These are phyloP conservation scores for Ustilago loliicola DNA, from an alignment of 1,284 basidiomycete genomes.

Conservation along the genomic window DNA sequence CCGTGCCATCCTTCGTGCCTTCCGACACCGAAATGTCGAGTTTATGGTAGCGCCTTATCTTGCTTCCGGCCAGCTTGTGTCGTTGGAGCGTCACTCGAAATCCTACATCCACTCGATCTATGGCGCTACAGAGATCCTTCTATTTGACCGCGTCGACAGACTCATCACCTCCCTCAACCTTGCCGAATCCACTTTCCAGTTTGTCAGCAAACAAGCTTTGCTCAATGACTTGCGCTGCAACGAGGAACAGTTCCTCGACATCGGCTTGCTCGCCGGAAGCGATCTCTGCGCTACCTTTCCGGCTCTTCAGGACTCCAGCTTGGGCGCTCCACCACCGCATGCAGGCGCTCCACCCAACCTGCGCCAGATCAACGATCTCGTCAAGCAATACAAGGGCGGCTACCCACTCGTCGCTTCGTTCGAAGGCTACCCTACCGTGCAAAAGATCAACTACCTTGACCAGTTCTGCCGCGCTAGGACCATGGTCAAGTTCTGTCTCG, in stretches of 20 bases:
- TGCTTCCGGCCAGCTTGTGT: slow-evolving; percentile 91
- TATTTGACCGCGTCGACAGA: slow-evolving; percentile 88
- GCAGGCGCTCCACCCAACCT: slow-evolving; percentile 54
- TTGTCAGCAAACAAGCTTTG: slow-evolving; percentile 83
- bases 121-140: slow-evolving; percentile 87
- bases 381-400: slow-evolving; percentile 63
- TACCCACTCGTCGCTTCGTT: slow-evolving; percentile 61
- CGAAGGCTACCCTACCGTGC: slow-evolving; percentile 77
- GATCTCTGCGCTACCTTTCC: slow-evolving; percentile 87
- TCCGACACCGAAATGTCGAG: slow-evolving; percentile 94
- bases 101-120: slow-evolving; percentile 95
- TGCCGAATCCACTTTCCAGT: slow-evolving; percentile 77
- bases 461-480: slow-evolving; percentile 89
- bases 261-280: slow-evolving; percentile 90
- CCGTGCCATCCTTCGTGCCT: slow-evolving; percentile 89
- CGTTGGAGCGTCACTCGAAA: slow-evolving; percentile 91
- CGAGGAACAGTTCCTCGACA: slow-evolving; percentile 94
- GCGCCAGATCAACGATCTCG: slow-evolving; percentile 72
- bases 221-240: slow-evolving; percentile 81
- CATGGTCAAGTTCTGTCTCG: slow-evolving; percentile 92
- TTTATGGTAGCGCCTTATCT: slow-evolving; percentile 96
- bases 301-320: slow-evolving; percentile 75
- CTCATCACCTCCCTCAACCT: slow-evolving; percentile 84
- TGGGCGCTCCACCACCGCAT: slow-evolving; percentile 44
- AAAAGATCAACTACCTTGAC: slow-evolving; percentile 82